A percentile compares a stretch with the other conserved stretches of the same genome.
These are phyloP conservation scores for Botryosphaeria dothidea DNA, from an alignment of 2,329 filamentous ascomycete genomes.

Conservation along the genomic window DNA sequence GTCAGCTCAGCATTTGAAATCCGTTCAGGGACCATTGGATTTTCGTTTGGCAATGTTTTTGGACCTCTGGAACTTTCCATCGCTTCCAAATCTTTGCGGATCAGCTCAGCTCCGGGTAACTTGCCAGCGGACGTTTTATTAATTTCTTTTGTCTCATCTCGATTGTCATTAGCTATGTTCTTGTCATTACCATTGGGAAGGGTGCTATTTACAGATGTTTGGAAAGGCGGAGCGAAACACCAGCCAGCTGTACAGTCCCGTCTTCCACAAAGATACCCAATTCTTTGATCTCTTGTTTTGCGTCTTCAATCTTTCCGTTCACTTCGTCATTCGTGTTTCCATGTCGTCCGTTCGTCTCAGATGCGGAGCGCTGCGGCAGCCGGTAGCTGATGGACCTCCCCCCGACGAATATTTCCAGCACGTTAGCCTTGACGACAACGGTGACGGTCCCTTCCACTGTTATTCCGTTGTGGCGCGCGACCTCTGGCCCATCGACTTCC, in stretches of 20 bases:
- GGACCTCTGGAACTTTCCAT: neutral
- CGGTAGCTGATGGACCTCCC: constrained; percentile 22
- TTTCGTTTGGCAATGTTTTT: too few species aligned
- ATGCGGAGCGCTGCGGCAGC: neutral
- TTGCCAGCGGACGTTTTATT: too few species aligned
- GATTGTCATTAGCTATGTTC: neutral
- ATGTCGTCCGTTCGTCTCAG: neutral
- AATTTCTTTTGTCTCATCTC: neutral
- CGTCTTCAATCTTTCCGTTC: neutral
- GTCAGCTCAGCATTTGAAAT: neutral
- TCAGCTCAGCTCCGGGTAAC: neutral
- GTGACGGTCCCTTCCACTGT: neutral
- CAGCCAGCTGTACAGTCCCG: constrained; percentile 4
- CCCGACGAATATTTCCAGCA: constrained; percentile 21
- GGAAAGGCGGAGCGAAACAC: constrained; percentile 7
- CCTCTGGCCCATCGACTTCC: constrained; percentile 37
- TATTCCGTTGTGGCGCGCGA: constrained; percentile 33
- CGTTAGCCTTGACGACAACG: constrained; percentile 8
- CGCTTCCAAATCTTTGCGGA: neutral
- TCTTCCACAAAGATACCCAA: constrained; percentile 23
- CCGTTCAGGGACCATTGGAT: neutral
- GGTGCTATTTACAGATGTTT: neutral
- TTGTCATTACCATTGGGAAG: neutral
- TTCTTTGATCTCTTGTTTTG: constrained; percentile 11
- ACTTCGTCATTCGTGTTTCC: neutral